phyloP scores from a whole-genome alignment of 768 basidiomycete species.

The Myochromella boudieri region DNA sequence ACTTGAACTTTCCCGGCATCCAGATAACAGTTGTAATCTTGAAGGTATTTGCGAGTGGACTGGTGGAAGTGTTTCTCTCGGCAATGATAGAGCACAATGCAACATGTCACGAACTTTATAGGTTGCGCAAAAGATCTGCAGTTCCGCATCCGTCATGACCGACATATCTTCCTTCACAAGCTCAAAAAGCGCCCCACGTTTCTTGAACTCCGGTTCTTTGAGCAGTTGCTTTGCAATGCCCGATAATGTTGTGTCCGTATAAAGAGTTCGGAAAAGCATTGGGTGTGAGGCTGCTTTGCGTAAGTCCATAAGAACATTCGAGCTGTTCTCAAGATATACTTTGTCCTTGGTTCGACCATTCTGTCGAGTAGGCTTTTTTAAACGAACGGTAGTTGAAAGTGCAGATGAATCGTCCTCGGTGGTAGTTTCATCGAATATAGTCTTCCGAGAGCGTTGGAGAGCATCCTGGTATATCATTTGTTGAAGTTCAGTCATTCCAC shows the following conservation, averaged over 20 bases:
- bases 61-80: slow-evolving; percentile 21
- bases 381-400: neutral
- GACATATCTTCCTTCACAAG: slow-evolving; percentile 97
- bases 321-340: slow-evolving; percentile 74
- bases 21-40: slow-evolving; percentile 72
- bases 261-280: slow-evolving; percentile 88
- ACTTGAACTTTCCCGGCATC: slow-evolving; percentile 86
- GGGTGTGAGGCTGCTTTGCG: slow-evolving; percentile 97
- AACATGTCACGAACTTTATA: slow-evolving; percentile 66
- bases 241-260: slow-evolving; percentile 73
- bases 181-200: slow-evolving; percentile 74
- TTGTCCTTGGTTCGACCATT: slow-evolving; percentile 57
- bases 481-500: slow-evolving; percentile 87
- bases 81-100: neutral
- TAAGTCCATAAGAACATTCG: slow-evolving; percentile 96
- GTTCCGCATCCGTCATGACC: slow-evolving; percentile 96
- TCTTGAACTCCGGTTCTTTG: slow-evolving; percentile 91
- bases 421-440: slow-evolving; percentile 54
- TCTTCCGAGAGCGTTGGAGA: slow-evolving; percentile 81
- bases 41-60: slow-evolving; percentile 75
- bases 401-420: slow-evolving; percentile 18
- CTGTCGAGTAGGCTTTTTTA: slow-evolving; percentile 22
- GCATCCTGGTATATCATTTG: slow-evolving; percentile 82
- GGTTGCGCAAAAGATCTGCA: slow-evolving; percentile 80
- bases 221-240: slow-evolving; percentile 79